Base-by-base conservation (phyloP, 2,329 filamentous ascomycete genomes). In the Fusarium tupiense region DNA sequence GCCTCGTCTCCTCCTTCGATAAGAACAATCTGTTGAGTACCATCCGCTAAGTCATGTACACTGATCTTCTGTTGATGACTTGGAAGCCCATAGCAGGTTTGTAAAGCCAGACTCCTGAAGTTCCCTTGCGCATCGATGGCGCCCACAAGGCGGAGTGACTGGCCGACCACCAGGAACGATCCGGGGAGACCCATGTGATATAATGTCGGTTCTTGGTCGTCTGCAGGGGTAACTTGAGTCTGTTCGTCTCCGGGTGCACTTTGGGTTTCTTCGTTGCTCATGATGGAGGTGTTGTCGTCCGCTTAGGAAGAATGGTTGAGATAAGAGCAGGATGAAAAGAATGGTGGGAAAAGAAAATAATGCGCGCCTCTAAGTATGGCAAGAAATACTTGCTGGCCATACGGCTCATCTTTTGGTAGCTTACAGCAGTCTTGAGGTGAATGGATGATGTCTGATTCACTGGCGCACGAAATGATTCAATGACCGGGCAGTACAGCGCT, bases 241-340 rank as follows among this genome's bases (percentile, higher is more conserved):
- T 50, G 47, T 3, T 52, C 11, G 0, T 33, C 2, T 4, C 7
- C 8, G 2, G 8, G 3, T 0, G 8, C 4, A 4, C 3, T 20
- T 14, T 6, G 4, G 3, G 22, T 35, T 2, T 52, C 22, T 4
- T 35, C 8, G 17, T 35, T 10, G 12, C 6, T 24, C 49, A 52
- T 52, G 3, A 12, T 35, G 31, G 3, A 2, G 6, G 2, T 19
- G 3, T 33, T 7, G 8, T 19, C 14, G 11, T 13, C 8, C 2
- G 8, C 2, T 52, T 24, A 3, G 0, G 49, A 35, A 0, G 8
- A 8, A 52, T 52, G 49, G 47, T 33, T 8, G 8, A 10, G 22
- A 33, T 52, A 31, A 52, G 1, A 33, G 13, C 22, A 5, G 6
- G 49, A 35, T 24, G 49, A 52, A 33, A 7, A 8, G 0, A 3